These are phyloP conservation scores for Hyaloperonospora brassicae DNA, from an alignment of 352 stramenopile species.

Conservation along the genomic window DNA sequence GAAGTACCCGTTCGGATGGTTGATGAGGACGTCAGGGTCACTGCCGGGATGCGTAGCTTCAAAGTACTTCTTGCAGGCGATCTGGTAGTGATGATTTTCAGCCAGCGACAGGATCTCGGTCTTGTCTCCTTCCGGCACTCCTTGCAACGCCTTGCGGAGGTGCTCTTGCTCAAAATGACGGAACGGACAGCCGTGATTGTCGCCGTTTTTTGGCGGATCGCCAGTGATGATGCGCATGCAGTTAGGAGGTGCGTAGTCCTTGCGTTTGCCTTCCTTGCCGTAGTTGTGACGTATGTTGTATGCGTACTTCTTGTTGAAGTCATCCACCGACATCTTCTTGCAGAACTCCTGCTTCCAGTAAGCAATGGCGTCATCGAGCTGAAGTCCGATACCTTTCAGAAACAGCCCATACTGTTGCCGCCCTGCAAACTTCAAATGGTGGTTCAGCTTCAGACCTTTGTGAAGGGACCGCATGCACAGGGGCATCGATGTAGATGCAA, in stretches of 20 bases:
- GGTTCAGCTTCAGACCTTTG: slow-evolving; percentile 88
- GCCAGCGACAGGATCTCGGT: slow-evolving; percentile 89
- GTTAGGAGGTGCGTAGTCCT: slow-evolving; percentile 94
- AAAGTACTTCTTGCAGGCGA: slow-evolving; percentile 98
- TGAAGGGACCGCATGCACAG: slow-evolving; percentile 97
- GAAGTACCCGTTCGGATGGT: slow-evolving; percentile 99
- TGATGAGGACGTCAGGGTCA: slow-evolving; percentile 89
- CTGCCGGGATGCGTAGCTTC: slow-evolving; percentile 87
- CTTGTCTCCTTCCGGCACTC: slow-evolving; percentile 76
- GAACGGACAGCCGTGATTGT: slow-evolving; percentile 98
- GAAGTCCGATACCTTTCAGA: slow-evolving; percentile 95
- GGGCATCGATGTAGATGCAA: slow-evolving; percentile 90
- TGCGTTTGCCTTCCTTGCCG: slow-evolving; percentile 98
- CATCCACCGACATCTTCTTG: slow-evolving; percentile 92
- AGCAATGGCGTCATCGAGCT: slow-evolving; percentile 92
- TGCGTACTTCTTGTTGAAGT: slow-evolving; percentile 98
- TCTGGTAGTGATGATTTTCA: slow-evolving; percentile 92
- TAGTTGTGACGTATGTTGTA: slow-evolving; percentile 99
- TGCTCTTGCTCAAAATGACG: slow-evolving; percentile 92
- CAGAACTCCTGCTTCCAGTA: slow-evolving; percentile 94
- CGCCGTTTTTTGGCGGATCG: slow-evolving; percentile 86
- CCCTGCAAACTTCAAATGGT: slow-evolving; percentile 96
- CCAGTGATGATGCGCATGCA: slow-evolving; percentile 97
- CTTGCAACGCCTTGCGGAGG: slow-evolving; percentile 82
- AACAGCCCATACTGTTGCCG: slow-evolving; percentile 98